These are phyloP conservation scores for Ramaria sp. DNA, from an alignment of 768 basidiomycete species.

Conservation along the genomic window DNA sequence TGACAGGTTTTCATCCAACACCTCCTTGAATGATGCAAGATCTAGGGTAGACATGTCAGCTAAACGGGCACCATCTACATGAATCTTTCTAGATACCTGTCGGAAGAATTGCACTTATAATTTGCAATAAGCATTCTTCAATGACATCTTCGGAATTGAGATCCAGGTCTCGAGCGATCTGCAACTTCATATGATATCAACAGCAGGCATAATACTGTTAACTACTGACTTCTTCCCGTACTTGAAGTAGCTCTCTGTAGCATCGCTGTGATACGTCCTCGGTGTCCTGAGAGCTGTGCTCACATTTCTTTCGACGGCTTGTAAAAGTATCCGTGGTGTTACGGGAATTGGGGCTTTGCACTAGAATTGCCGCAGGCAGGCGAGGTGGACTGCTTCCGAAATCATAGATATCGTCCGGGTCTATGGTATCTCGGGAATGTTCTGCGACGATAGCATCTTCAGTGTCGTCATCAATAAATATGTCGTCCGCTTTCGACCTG, in stretches of 20 bases:
- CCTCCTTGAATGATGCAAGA: slow-evolving; percentile 10
- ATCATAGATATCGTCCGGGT: slow-evolving; percentile 8
- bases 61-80: background rate
- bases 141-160: slow-evolving; percentile 6
- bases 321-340: background rate
- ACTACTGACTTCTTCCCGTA: slow-evolving; percentile 4
- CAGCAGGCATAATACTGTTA: background rate
- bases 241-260: slow-evolving; percentile 6
- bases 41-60: background rate
- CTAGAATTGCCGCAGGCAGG: background rate
- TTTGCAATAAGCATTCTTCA: slow-evolving; percentile 9
- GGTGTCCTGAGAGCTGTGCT: background rate
- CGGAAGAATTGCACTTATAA: slow-evolving; percentile 10
- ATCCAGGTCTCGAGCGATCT: slow-evolving; percentile 8
- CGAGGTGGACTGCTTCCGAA: slow-evolving; percentile 9
- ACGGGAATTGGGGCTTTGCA: background rate
- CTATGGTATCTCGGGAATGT: slow-evolving; percentile 2
- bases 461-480: slow-evolving; percentile 8
- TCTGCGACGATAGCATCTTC: background rate
- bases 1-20: slow-evolving; percentile 6
- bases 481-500: slow-evolving; percentile 8
- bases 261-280: slow-evolving; percentile 8
- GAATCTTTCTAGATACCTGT: slow-evolving; percentile 6
- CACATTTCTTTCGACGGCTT: background rate
- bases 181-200: background rate